A percentile compares a stretch with the other conserved stretches of the same genome.
Conservation (phyloP, 768 basidiomycete species). For the Suillus alpinus region DNA sequence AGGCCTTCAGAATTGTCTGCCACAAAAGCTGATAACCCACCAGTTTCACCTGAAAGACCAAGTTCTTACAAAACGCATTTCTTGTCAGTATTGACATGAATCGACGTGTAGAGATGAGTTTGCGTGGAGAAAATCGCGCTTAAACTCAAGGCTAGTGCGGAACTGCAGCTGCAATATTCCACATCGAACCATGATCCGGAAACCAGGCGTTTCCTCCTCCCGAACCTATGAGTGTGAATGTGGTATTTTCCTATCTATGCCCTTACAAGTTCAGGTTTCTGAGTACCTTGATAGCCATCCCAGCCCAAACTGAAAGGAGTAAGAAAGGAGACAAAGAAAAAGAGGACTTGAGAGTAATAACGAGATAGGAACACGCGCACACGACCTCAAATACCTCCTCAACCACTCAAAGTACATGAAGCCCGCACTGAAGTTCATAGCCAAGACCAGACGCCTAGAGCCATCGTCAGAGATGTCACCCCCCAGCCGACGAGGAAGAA, state of each 20-base stretch:
- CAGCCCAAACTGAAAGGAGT: not conserved
- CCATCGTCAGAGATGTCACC: no score
- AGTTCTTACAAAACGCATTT: not conserved
- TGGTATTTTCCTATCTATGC: not conserved
- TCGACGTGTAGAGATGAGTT: not conserved
- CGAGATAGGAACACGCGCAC: no score
- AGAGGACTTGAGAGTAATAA: not conserved
- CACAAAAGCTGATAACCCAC: not conserved
- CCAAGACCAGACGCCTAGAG: no score
- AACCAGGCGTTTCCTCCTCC: not conserved
- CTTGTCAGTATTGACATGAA: not conserved
- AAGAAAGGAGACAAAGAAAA: not conserved
- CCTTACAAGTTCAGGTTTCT: not conserved
- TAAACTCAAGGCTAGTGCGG: not conserved
- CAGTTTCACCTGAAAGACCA: not conserved
- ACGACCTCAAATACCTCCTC: no score
- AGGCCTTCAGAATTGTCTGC: not conserved
- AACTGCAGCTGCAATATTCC: not conserved
- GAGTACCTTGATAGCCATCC: not conserved
- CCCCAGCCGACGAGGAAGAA: no score
- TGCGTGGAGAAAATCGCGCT: not conserved
- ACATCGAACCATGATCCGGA: not conserved
- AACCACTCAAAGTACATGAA: no score
- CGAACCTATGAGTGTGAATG: not conserved
- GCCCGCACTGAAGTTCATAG: no score